A percentile compares a stretch with the other conserved stretches of the same genome.
phyloP scores from a whole-genome alignment of 352 stramenopile species.

The Globisporangium paroecandrum region DNA sequence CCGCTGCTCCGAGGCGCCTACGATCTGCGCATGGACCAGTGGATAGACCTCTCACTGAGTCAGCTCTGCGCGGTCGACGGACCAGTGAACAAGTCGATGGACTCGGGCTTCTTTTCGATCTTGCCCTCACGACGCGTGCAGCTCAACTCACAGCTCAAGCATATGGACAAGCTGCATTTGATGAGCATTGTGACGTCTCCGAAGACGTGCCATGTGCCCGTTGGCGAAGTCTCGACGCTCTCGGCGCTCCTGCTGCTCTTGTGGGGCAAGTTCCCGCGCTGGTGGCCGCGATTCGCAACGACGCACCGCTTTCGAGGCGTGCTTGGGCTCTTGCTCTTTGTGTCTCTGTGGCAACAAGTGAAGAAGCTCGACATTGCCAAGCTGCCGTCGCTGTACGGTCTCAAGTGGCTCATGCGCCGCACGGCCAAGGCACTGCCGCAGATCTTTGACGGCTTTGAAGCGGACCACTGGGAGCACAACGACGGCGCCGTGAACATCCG shows the following conservation, averaged over 20 bases:
- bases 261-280: slow-evolving; percentile 26
- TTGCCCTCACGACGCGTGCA: slow-evolving; percentile 24
- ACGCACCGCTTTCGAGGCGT: slow-evolving; percentile 16
- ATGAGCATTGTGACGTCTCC: slow-evolving; percentile 73
- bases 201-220: slow-evolving; percentile 30
- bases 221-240: slow-evolving; percentile 23
- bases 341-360: slow-evolving; percentile 30
- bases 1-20: slow-evolving; percentile 33
- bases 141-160: slow-evolving; percentile 40
- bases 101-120: background rate
- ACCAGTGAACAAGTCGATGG: slow-evolving; percentile 4
- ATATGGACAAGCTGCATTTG: slow-evolving; percentile 61
- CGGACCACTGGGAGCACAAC: slow-evolving; percentile 62
- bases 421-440: slow-evolving; percentile 43
- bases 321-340: slow-evolving; percentile 18
- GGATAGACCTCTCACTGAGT: slow-evolving; percentile 17
- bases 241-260: background rate
- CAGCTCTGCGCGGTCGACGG: background rate
- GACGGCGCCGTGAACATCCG: slow-evolving; percentile 71
- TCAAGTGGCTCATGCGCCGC: slow-evolving; percentile 65
- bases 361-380: slow-evolving; percentile 61
- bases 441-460: slow-evolving; percentile 66
- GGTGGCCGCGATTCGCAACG: slow-evolving; percentile 15
- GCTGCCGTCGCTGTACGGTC: slow-evolving; percentile 47
- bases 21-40: slow-evolving; percentile 61